Percentiles rank a stretch among this genome's conserved stretches.
phyloP scores from a whole-genome alignment of 257 asterid genomes.

The Nyctanthes arbortristis region DNA sequence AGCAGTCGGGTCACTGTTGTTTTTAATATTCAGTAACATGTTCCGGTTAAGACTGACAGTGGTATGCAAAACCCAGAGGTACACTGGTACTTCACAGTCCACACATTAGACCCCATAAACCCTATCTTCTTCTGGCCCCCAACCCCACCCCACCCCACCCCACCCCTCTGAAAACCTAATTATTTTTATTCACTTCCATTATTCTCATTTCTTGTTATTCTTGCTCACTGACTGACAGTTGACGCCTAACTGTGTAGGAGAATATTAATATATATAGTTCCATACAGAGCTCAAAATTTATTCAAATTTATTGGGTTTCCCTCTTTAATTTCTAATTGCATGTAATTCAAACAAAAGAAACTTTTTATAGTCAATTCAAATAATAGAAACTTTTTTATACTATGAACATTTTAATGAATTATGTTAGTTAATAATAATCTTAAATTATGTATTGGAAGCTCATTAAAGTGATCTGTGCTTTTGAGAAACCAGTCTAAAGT shows the following conservation, averaged over 20 bases:
- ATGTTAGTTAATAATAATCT: not conserved
- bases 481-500: not conserved
- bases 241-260: not conserved
- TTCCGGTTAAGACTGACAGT: no score
- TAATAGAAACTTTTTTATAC: no score
- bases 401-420: no score
- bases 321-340: not conserved
- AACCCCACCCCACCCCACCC: not conserved
- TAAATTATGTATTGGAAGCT: no score
- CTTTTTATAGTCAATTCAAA: no score
- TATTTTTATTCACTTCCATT: no score
- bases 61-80: not conserved
- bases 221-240: not conserved
- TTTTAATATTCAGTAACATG: no score
- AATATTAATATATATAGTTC: not conserved
- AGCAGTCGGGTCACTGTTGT: no score
- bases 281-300: not conserved
- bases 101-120: not conserved
- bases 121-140: not conserved
- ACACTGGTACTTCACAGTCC: not conserved
- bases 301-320: not conserved
- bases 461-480: not conserved
- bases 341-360: not conserved
- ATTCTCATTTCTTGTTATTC: no score
- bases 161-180: not conserved